Evolutionary conservation across 345 rosid genomes (phyloP).

Genomic region (Citrus inodora): DNA sequence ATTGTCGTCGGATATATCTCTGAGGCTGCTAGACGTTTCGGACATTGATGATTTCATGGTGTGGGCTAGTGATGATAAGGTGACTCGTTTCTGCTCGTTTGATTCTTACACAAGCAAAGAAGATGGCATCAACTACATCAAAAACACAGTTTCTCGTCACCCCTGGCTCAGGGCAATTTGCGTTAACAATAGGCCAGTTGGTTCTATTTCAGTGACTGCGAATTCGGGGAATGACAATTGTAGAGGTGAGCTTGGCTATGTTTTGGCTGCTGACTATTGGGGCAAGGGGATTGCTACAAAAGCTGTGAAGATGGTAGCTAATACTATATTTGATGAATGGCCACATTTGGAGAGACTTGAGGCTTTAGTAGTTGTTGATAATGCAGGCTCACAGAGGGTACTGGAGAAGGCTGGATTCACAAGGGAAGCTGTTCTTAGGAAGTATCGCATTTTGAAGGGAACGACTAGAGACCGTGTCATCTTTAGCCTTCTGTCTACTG

Average conservation of each 20-base stretch:
- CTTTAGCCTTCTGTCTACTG: constrained; percentile 57
- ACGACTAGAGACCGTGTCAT: constrained; percentile 50
- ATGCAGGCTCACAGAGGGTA: constrained; percentile 58
- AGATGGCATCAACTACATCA: constrained; percentile 37
- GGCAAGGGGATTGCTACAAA: constrained; percentile 56
- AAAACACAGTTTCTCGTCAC: constrained; percentile 31
- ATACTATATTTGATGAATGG: constrained; percentile 43
- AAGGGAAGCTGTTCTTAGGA: constrained; percentile 65
- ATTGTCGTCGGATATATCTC: constrained; percentile 26
- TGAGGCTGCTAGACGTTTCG: constrained; percentile 37
- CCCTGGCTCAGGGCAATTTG: constrained; percentile 70
- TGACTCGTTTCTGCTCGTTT: constrained; percentile 49
- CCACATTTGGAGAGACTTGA: constrained; percentile 60
- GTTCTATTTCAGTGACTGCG: constrained; percentile 47
- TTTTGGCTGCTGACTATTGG: constrained; percentile 44
- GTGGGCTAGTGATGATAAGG: constrained; percentile 54
- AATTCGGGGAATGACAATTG: constrained; percentile 35
- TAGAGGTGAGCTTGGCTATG: constrained; percentile 55
- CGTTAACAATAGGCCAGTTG: constrained; percentile 43
- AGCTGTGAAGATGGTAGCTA: constrained; percentile 46
- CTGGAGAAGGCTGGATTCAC: constrained; percentile 64
- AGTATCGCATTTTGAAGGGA: constrained; percentile 40
- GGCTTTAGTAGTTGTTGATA: constrained; percentile 55
- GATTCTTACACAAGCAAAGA: constrained; percentile 52
- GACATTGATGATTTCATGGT: constrained; percentile 64